Evolutionary conservation across 2,329 filamentous ascomycete genomes (phyloP).

Genomic region (Hymenoscyphus albidus): DNA sequence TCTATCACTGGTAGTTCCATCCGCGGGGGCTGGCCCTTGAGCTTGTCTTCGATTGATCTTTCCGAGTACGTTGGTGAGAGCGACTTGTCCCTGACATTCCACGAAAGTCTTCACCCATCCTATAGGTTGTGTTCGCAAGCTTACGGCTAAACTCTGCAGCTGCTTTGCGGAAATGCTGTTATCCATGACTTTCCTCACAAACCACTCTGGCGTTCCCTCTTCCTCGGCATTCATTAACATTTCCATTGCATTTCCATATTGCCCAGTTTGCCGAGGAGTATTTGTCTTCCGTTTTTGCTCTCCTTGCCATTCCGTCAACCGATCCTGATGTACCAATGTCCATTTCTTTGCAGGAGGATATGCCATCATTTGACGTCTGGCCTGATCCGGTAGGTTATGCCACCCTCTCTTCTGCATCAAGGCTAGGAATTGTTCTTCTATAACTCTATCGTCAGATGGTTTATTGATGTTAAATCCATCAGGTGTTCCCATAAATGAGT

Average conservation of each 20-base stretch:
- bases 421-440: constrained; percentile 87
- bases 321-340: constrained; percentile 94
- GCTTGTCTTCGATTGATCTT: constrained; percentile 90
- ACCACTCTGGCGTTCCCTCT: constrained; percentile 96
- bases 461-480: constrained; percentile 59
- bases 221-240: constrained; percentile 80
- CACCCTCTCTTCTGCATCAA: constrained; percentile 97
- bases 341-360: constrained; percentile 95
- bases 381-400: constrained; percentile 95
- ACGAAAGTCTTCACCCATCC: constrained; percentile 97
- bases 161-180: constrained; percentile 90
- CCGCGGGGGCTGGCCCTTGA: constrained; percentile 55
- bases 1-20: constrained; percentile 55
- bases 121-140: constrained; percentile 91
- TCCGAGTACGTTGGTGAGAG: constrained; percentile 85
- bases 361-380: constrained; percentile 89
- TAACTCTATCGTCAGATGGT: constrained; percentile 74
- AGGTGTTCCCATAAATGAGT: constrained; percentile 17
- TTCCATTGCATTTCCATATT: constrained; percentile 64
- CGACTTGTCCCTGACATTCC: constrained; percentile 94
- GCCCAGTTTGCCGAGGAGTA: constrained; percentile 66
- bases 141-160: constrained; percentile 88
- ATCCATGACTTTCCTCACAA: constrained; percentile 94
- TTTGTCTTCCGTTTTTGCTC: constrained; percentile 78
- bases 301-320: constrained; percentile 86